phyloP scores from a whole-genome alignment of 1,284 basidiomycete genomes.

The Schizophyllum amplum region DNA sequence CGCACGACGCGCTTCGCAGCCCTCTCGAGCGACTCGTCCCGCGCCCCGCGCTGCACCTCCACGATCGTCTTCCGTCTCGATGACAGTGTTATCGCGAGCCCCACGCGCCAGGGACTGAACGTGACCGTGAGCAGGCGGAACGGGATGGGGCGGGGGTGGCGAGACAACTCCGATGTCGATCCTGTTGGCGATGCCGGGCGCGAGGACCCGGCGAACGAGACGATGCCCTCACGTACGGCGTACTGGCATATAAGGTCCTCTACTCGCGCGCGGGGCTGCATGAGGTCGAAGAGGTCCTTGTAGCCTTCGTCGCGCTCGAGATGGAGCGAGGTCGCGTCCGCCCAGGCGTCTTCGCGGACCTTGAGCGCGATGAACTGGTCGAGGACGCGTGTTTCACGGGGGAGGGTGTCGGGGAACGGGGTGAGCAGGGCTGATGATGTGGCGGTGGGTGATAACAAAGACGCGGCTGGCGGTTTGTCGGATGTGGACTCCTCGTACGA shows the following conservation, averaged over 20 bases:
- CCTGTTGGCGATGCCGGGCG: constrained; percentile 5
- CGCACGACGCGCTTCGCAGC: constrained; percentile 45
- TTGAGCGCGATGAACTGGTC: constrained; percentile 72
- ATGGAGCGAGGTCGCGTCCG: constrained; percentile 63
- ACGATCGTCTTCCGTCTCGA: constrained; percentile 45
- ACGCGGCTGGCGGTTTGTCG: neutral
- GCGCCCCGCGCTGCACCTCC: constrained; percentile 37
- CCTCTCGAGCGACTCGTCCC: constrained; percentile 52
- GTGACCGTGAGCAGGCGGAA: constrained; percentile 47
- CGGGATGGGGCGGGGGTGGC: constrained; percentile 4
- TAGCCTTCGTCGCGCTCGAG: constrained; percentile 65
- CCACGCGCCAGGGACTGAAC: constrained; percentile 51
- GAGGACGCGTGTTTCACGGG: constrained; percentile 65
- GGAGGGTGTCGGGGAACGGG: constrained; percentile 24
- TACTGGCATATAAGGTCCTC: constrained; percentile 63
- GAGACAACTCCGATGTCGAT: too few relatives aligned
- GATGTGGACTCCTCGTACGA: constrained; percentile 1
- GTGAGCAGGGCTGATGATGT: constrained; percentile 12
- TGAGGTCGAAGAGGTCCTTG: constrained; percentile 67
- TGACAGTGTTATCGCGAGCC: constrained; percentile 36
- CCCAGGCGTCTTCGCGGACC: constrained; percentile 66
- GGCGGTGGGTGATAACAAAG: constrained; percentile 3
- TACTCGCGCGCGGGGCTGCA: constrained; percentile 59
- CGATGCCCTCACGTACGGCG: constrained; percentile 47
- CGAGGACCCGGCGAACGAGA: constrained; percentile 26